Evolutionary conservation across 78 protist species (phyloP), one percentile per base, ranked within the genome.

Genomic region (Speleostelium caveatum): DNA sequence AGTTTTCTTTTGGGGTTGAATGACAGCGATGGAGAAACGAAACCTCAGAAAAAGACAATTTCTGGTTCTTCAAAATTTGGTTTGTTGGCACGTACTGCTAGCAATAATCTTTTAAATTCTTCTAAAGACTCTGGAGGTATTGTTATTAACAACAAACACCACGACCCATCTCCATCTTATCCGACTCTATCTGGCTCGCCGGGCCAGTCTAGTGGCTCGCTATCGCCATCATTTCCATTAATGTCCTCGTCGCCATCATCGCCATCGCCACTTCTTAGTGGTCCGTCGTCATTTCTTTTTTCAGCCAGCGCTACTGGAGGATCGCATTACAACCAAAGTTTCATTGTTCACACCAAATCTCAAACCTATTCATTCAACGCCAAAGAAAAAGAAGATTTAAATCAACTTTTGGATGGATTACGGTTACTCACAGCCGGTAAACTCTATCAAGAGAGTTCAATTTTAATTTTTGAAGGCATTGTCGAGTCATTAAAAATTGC

Each of bases 81-180:
- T 10, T 26, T 83, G 4, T 41, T 83, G 16, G 91, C 91, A 10
- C 38, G 91, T 24, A 69, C 91, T 17, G 91, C 91, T 32, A 83
- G 91, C 42, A 83, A 83, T 51, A 83, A 56, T 33, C 28, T 56
- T 10, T 28, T 80, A 28, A 45, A 49, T 35, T n/a, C n/a, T n/a
- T n/a, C n/a, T n/a, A n/a, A n/a, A 8, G 8, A 16, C 56, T 16
- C 8, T 49, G 14, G 24, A 8, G 14, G 14, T 14, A 49, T 49
- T 14, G 14, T 14, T 14, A 49, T 14, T 49, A 16, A 14, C 56
- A 49, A 49, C 14, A 14, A n/a, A 7, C 14, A 49, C 14, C 19
- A 62, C 53, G 49, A 21, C 22, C 39, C 35, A 26, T 42, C 5
- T 28, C 21, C 62, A 26, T 36, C 28, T 24, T 3, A 6, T 38